Conservation (phyloP, 352 stramenopile species). For the Plasmopara halstedii region DNA sequence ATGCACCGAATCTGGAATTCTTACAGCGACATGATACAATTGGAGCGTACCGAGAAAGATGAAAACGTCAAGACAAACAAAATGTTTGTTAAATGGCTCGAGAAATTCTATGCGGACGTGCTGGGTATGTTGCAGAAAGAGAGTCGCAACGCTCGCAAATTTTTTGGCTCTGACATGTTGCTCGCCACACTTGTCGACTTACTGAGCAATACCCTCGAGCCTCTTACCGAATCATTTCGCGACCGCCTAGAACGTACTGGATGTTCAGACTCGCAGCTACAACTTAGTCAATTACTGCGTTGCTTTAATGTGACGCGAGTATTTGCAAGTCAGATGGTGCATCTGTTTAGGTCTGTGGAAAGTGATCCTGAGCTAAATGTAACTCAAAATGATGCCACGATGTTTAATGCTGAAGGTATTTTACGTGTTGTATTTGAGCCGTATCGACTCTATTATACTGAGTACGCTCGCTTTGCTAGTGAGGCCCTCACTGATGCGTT, state of each 20-base stretch:
- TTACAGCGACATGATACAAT: slow-evolving; percentile 21
- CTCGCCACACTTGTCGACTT: slow-evolving; percentile 31
- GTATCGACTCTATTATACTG: slow-evolving; percentile 46
- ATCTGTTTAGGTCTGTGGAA: slow-evolving; percentile 36
- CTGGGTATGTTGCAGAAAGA: slow-evolving; percentile 51
- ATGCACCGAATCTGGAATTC: slow-evolving; percentile 56
- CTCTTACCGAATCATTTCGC: slow-evolving; percentile 43
- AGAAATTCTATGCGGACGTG: slow-evolving; percentile 49
- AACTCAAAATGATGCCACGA: slow-evolving; percentile 1
- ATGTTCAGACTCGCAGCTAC: slow-evolving; percentile 16
- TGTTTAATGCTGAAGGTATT: slow-evolving; percentile 6
- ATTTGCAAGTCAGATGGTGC: slow-evolving; percentile 38
- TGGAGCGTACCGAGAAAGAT: neutral
- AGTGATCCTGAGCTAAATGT: slow-evolving; percentile 11
- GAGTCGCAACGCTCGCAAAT: slow-evolving; percentile 25
- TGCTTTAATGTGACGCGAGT: slow-evolving; percentile 37
- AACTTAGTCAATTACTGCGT: slow-evolving; percentile 24
- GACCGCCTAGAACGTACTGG: slow-evolving; percentile 31
- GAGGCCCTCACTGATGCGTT: slow-evolving; percentile 34
- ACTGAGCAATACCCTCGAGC: slow-evolving; percentile 40
- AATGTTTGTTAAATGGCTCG: slow-evolving; percentile 36
- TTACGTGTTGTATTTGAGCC: slow-evolving; percentile 35
- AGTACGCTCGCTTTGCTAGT: slow-evolving; percentile 40
- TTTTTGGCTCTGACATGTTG: slow-evolving; percentile 35
- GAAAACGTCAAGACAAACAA: slow-evolving; percentile 4